These are phyloP conservation scores for Metschnikowia picachoensis DNA, from an alignment of 805 yeast species.

Conservation along the genomic window DNA sequence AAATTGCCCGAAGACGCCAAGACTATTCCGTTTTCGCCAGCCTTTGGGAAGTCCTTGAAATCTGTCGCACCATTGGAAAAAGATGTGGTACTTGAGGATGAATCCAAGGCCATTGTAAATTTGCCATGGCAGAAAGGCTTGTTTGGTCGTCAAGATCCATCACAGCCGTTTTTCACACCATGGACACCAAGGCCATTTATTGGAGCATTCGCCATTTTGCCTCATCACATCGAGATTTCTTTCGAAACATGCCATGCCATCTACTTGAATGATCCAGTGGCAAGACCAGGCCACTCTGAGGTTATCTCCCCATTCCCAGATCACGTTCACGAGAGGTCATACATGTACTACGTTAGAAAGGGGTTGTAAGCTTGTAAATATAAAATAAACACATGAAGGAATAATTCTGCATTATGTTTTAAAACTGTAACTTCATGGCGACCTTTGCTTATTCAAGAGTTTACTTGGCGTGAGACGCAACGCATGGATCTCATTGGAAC, in stretches of 20 bases:
- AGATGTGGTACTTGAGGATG: slow-evolving; percentile 49
- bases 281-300: slow-evolving; percentile 95
- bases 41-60: slow-evolving; percentile 24
- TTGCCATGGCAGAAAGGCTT: slow-evolving; percentile 80
- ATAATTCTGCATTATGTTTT: too few relatives aligned
- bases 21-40: slow-evolving; percentile 26
- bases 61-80: slow-evolving; percentile 38
- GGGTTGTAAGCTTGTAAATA: slow-evolving; percentile 41
- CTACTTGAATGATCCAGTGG: slow-evolving; percentile 95
- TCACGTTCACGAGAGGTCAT: slow-evolving; percentile 86
- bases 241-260: slow-evolving; percentile 93
- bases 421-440: too few relatives aligned
- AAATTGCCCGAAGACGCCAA: slow-evolving; percentile 27
- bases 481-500: too few relatives aligned
- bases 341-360: slow-evolving; percentile 84
- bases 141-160: slow-evolving; percentile 75
- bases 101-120: slow-evolving; percentile 43
- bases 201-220: slow-evolving; percentile 88
- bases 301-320: slow-evolving; percentile 85
- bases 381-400: background rate
- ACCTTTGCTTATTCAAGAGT: too few relatives aligned
- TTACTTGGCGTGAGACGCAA: too few relatives aligned
- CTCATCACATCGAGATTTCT: slow-evolving; percentile 87
- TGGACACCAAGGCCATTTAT: slow-evolving; percentile 94
- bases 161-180: slow-evolving; percentile 88